Evolutionary conservation across 257 asterid species (phyloP), one percentile per base, ranked within the genome.

Genomic region (Forsythia suspensa): DNA sequence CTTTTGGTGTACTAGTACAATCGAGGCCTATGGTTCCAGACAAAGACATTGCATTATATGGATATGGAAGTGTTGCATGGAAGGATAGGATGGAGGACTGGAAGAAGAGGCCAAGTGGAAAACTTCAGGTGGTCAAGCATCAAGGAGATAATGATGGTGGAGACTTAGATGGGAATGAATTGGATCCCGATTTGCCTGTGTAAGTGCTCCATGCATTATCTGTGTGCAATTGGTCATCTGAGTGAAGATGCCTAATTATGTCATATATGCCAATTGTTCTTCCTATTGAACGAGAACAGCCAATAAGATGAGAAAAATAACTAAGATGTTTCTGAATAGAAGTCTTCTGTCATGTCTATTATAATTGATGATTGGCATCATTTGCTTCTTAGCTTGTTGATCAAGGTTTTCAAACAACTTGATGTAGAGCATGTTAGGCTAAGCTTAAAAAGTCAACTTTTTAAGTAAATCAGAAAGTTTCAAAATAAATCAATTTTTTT

Each of bases 21-120:
- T 84, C 94, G 0, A 90, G 98, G 44, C 89, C 98, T 44, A 89
- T 95, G 98, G 98, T 84, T 71, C 97, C 96, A 2, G 83, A 90
- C 84, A 92, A 92, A 87, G 98, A 95, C 83, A 57, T 82, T 70
- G 95, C 97, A 3, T 61, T 91, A 29, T 95, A 95, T 73, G 98
- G 98, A 72, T 95, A 91, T 80, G 98, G 98, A 80, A 95, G 97
- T 91, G 96, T 93, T 81, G 92, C 97, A 36, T 95, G 98, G 98
- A 93, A 91, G 87, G 97, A 95, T 78, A 90, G 94, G 41, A 86
- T 93, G 97, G 98, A 95, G 83, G 94, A 92, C 3, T 95, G 99
- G 99, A 92, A 88, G 83, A 89, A 79, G 81, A 86, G 87, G 82
- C 99, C 92, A 86, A 84, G 79, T 59, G 95, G 88, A 4, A 91